Evolutionary conservation across 2,329 filamentous ascomycete genomes (phyloP), one percentile per base, ranked within the genome.

Genomic region (Arachnomyces sp.): DNA sequence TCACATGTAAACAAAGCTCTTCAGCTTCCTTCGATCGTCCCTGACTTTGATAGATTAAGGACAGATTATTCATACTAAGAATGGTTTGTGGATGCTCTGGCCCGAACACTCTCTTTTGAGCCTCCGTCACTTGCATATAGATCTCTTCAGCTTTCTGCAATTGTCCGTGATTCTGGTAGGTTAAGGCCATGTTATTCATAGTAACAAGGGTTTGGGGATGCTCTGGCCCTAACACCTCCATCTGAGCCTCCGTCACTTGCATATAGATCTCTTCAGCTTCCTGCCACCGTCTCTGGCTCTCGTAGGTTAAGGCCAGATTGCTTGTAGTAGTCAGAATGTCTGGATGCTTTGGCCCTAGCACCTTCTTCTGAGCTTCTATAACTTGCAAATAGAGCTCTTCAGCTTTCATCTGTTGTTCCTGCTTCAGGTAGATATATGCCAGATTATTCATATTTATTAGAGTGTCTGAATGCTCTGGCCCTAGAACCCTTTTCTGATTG

Each of bases 391-490:
- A 25, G 31, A 47, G 40, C 12, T 31, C 15, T 35, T 39, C 44
- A 28, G 46, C 43, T 31, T 38, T 36, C 37, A 42, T 46, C 34
- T 44, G 50, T 34, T 53, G 42, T 34, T 45, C 49, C 52, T 62
- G 57, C 41, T 51, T 54, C 61, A 49, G 40, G 11, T 21, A 18
- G 11, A 11, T 13, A 13, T 6, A 34, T 9, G 6, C 32, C 14
- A 34, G 32, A 8, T 7, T 7, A 2, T 4, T 16, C 32, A 34
- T 34, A 7, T 3, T 34, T 11, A 34, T n/a, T 4, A 34, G 32
- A n/a, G 32, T 34, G 14, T 16, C 11, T 14, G 32, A 9, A 34
- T 34, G 32, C 1, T 34, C 2, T 13, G n/a, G 17, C 2, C 49
- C 48, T 9, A 51, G 47, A 25, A 43, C 32, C 33, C 16, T 38